Conservation (phyloP, 805 yeast genomes). For the Saccharomycopsis sp. region DNA sequence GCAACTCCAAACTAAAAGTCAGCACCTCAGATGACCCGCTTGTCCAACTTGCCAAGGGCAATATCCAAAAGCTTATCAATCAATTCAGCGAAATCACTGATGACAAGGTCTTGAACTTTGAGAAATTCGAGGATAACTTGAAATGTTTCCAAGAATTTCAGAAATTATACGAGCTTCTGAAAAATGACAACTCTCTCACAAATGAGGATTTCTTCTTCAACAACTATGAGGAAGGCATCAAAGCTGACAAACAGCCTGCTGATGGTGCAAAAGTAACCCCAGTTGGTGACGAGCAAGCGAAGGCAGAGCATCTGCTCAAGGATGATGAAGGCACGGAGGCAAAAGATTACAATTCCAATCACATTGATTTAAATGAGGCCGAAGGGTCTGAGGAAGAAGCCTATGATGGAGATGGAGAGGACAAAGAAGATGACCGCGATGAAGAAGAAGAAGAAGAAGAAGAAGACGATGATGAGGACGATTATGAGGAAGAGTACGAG, state of each 20-base stretch:
- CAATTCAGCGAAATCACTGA: neutral
- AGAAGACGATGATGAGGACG: conserved; percentile 37
- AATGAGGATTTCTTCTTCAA: no score
- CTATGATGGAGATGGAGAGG: conserved; percentile 62
- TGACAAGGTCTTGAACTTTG: neutral
- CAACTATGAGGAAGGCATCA: neutral
- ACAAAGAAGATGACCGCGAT: conserved; percentile 82
- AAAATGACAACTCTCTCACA: no score
- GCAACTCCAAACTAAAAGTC: no score
- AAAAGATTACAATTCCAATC: neutral
- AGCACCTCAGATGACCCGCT: no score
- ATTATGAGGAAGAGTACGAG: conserved; percentile 49
- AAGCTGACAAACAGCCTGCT: neutral
- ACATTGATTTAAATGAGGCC: neutral
- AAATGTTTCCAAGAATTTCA: neutral
- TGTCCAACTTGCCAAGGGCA: no score
- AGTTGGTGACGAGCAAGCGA: neutral
- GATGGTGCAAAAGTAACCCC: neutral
- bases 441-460: conserved; percentile 54
- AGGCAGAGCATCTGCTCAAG: neutral
- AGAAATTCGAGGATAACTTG: neutral
- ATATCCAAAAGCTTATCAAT: neutral
- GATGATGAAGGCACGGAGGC: no score
- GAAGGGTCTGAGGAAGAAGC: conserved; percentile 15
- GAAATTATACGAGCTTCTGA: neutral